Conservation (phyloP, 495 filamentous ascomycete genomes). For the Hypomontagnella submonticulosa region DNA sequence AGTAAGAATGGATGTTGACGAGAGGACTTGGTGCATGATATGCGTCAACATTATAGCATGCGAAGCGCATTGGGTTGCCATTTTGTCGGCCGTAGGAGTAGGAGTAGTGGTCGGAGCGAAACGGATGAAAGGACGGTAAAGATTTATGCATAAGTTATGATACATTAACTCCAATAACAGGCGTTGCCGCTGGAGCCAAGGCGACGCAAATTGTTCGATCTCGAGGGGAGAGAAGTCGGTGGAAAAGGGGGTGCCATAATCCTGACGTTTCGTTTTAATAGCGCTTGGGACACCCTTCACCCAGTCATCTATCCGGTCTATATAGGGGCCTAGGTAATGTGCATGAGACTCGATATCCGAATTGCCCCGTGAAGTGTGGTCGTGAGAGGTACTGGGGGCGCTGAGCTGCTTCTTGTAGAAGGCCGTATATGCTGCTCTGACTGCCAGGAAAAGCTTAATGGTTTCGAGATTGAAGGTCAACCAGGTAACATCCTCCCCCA, state of each 20-base stretch:
- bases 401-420: conserved; percentile 49
- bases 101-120: conserved; percentile 39
- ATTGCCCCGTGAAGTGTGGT: conserved; percentile 42
- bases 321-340: conserved; percentile 43
- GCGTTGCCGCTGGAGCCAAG: conserved; percentile 61
- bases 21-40: conserved; percentile 63
- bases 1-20: conserved; percentile 54
- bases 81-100: conserved; percentile 41
- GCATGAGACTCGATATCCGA: conserved; percentile 44
- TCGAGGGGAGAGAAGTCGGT: conserved; percentile 51
- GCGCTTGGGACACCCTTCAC: conserved; percentile 51
- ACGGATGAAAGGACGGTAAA: conserved; percentile 61
- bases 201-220: conserved; percentile 53
- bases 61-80: conserved; percentile 53
- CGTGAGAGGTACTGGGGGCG: conserved; percentile 6
- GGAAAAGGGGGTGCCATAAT: conserved; percentile 54
- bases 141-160: conserved; percentile 57
- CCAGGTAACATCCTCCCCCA: conserved; percentile 42
- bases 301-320: conserved; percentile 52
- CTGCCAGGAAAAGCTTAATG: conserved; percentile 52
- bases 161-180: conserved; percentile 64
- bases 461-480: conserved; percentile 52
- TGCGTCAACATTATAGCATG: conserved; percentile 62
- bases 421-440: conserved; percentile 51
- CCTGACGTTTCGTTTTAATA: conserved; percentile 53